Evolutionary conservation across 345 rosid species (phyloP).

Genomic region (Isatis tinctoria): DNA sequence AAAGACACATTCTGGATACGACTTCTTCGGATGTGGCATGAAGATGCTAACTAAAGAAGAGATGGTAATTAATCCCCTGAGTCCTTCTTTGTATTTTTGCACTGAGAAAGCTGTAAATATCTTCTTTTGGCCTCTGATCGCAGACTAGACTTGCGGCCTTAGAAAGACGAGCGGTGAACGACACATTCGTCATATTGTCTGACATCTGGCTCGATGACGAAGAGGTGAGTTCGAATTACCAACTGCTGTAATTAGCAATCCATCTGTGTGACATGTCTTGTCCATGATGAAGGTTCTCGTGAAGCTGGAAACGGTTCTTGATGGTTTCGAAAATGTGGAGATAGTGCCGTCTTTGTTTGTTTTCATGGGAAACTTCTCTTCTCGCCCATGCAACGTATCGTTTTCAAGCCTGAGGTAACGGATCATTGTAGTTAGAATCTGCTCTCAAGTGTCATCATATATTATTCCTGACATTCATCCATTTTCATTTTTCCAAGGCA

Average conservation of each 20-base stretch:
- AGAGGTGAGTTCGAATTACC: constrained; percentile 51
- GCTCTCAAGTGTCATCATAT: not conserved
- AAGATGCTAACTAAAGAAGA: constrained; percentile 69
- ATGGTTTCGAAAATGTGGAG: constrained; percentile 75
- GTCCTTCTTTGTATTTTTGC: constrained; percentile 1
- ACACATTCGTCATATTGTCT: constrained; percentile 85
- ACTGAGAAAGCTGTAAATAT: not conserved
- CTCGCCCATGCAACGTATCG: constrained; percentile 73
- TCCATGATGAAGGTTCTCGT: constrained; percentile 65
- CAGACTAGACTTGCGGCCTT: constrained; percentile 62
- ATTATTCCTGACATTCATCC: not conserved
- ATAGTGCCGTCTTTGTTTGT: constrained; percentile 91
- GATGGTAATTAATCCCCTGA: constrained; percentile 60
- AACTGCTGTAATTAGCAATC: not conserved
- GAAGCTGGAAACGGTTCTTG: constrained; percentile 69
- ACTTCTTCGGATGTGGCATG: constrained; percentile 91
- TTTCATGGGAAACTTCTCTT: constrained; percentile 91
- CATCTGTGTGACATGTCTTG: constrained; percentile 26
- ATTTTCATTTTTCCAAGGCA: constrained; percentile 37
- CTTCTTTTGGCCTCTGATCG: constrained; percentile 31
- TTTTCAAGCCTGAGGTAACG: constrained; percentile 75
- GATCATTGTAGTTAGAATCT: not conserved
- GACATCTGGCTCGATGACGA: constrained; percentile 89
- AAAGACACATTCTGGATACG: constrained; percentile 58
- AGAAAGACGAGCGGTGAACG: constrained; percentile 66